phyloP scores from a whole-genome alignment of 2,329 filamentous ascomycete genomes.

The Dendryphion nanum region DNA sequence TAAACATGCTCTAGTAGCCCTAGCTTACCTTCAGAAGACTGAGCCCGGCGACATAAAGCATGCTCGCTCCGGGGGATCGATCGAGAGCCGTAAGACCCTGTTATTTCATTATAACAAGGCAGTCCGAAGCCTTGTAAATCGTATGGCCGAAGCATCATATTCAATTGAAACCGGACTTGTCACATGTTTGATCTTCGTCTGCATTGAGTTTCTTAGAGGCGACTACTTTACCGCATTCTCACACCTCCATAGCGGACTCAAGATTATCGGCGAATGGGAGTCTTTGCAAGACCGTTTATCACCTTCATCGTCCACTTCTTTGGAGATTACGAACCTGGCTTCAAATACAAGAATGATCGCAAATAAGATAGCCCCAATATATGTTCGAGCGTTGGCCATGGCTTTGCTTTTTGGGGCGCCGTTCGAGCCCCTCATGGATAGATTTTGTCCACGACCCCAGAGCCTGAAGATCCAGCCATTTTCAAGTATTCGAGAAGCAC shows the following conservation, averaged over 20 bases:
- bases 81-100: conserved; percentile 20
- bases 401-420: conserved; percentile 17
- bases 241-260: conserved; percentile 48
- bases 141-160: conserved; percentile 29
- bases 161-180: conserved; percentile 40
- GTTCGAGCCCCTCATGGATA: conserved; percentile 10
- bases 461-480: conserved; percentile 5
- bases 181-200: conserved; percentile 45
- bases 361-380: conserved; percentile 20
- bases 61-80: conserved; percentile 7
- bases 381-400: conserved; percentile 15
- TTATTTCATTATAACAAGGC: conserved; percentile 45
- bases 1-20: conserved; percentile 44
- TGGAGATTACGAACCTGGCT: background rate
- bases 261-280: conserved; percentile 25
- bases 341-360: conserved; percentile 9
- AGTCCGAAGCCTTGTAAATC: conserved; percentile 34
- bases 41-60: conserved; percentile 20
- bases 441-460: conserved; percentile 2
- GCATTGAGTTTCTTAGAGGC: conserved; percentile 44
- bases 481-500: conserved; percentile 13
- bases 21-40: conserved; percentile 36
- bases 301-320: conserved; percentile 1
- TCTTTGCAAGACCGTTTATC: conserved; percentile 1
- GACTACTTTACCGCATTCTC: conserved; percentile 40